Evolutionary conservation across 2,329 filamentous ascomycete genomes (phyloP), one percentile per base, ranked within the genome.

Genomic region (Diaporthe australafricana): DNA sequence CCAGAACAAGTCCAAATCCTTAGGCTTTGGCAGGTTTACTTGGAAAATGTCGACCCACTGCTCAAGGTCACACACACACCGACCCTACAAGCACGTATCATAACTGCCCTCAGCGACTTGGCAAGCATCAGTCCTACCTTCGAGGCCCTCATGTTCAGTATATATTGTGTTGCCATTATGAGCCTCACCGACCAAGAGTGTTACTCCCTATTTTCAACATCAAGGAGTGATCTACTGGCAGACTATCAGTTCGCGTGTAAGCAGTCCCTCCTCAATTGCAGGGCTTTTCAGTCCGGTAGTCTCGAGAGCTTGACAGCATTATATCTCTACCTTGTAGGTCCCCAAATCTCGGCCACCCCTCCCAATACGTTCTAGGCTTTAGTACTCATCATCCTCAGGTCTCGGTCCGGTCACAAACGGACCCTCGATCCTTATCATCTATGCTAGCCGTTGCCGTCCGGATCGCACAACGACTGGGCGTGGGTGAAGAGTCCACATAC

Each of bases 11-110:
- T 82, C 1, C 81, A 85, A 0, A 84, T 87, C 8, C 85, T 88
- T 71, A 77, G 80, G 30, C 79, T 88, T 0, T 91, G 89, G 88
- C 88, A 91, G 76, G 79, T 86, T 0, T 91, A 88, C 73, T 78
- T 91, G 0, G 84, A 90, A 35, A 89, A 89, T 50, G 85, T 91
- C 65, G 83, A 91, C 73, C 89, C 89, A 0, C 74, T 91, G 2
- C 78, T 90, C n/a, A 90, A 89, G 67, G 82, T 91, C 45, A 87
- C 87, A 0, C 89, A 91, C 74, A 84, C 85, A 0, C 88, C 89
- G 0, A 89, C 79, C 1, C 76, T 91, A 0, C 89, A 91, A 73
- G 75, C 77, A 1, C 84, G 83, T 3, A 84, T 91, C 6, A 83
- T 90, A 16, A 84, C 88, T 22, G 87, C 86, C 1, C 81, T 80